phyloP scores from a whole-genome alignment of 345 rosid genomes.

The Turritis glabra region DNA sequence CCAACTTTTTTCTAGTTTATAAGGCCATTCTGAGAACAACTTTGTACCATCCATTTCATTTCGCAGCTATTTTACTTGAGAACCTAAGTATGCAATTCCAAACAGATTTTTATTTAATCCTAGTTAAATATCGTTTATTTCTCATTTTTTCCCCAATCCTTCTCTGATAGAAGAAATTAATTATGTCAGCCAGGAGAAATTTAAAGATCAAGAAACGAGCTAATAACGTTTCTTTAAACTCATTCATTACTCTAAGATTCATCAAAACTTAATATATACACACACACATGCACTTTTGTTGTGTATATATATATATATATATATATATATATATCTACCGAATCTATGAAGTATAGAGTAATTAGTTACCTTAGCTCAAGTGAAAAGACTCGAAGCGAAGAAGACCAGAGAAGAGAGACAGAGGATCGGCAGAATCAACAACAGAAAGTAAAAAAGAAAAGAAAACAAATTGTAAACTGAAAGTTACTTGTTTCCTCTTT shows the following conservation, averaged over 20 bases:
- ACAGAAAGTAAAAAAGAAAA: not conserved
- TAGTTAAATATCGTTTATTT: not conserved
- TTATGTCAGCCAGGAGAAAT: not conserved
- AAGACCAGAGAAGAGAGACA: not conserved
- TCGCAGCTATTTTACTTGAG: too few relatives aligned
- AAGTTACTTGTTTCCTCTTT: not conserved
- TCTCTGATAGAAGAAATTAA: not conserved
- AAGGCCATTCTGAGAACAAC: too few relatives aligned
- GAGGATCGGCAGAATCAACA: not conserved
- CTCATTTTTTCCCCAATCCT: not conserved
- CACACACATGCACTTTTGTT: not conserved
- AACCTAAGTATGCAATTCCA: not conserved
- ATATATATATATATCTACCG: not conserved
- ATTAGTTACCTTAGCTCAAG: constrained; percentile 11
- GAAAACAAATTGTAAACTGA: not conserved
- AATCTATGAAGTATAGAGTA: not conserved
- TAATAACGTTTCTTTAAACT: not conserved
- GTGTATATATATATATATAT: too few relatives aligned
- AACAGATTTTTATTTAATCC: not conserved
- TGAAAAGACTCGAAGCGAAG: not conserved
- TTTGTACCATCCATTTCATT: too few relatives aligned
- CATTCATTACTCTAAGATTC: not conserved
- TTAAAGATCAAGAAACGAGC: not conserved
- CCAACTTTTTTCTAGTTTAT: too few relatives aligned
- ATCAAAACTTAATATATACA: not conserved